Evolutionary conservation across 352 stramenopile species (phyloP).

Genomic region (Pythium chondricola): DNA sequence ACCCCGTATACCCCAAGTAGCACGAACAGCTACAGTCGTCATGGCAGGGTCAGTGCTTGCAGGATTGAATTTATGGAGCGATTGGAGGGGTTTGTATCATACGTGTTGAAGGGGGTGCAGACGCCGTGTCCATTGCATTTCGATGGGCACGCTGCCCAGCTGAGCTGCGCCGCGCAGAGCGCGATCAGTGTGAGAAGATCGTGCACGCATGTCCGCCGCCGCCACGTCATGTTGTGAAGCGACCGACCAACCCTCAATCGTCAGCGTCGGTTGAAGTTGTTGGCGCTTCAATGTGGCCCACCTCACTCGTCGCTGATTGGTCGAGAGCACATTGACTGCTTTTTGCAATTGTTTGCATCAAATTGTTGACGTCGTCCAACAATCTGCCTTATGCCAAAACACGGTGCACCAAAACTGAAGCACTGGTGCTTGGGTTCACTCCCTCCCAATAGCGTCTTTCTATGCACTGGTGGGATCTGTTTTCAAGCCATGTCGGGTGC

Average conservation of each 20-base stretch:
- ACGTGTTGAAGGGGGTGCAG: slow-evolving; percentile 56
- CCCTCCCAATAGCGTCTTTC: no score
- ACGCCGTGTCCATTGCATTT: slow-evolving; percentile 61
- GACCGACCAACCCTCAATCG: neutral
- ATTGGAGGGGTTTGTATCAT: neutral
- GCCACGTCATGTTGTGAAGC: no score
- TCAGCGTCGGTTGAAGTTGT: slow-evolving; percentile 17
- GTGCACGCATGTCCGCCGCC: no score
- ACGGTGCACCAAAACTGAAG: no score
- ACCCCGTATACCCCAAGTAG: slow-evolving; percentile 78
- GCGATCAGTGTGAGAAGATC: neutral
- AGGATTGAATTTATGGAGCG: neutral
- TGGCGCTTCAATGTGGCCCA: slow-evolving; percentile 5
- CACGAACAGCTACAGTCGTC: slow-evolving; percentile 63
- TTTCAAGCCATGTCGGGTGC: no score
- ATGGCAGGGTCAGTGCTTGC: no score
- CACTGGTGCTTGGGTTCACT: no score
- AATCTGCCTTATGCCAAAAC: no score
- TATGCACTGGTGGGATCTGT: no score
- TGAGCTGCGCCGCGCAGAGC: neutral
- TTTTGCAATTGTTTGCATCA: slow-evolving; percentile 11
- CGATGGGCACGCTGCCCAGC: slow-evolving; percentile 36
- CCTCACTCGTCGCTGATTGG: neutral
- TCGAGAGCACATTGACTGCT: no score
- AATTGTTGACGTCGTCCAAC: slow-evolving; percentile 14